Evolutionary conservation across 176 grass and related monocot genomes (phyloP), one percentile per base, ranked within the genome.

Genomic region (Hordeum marinum): DNA sequence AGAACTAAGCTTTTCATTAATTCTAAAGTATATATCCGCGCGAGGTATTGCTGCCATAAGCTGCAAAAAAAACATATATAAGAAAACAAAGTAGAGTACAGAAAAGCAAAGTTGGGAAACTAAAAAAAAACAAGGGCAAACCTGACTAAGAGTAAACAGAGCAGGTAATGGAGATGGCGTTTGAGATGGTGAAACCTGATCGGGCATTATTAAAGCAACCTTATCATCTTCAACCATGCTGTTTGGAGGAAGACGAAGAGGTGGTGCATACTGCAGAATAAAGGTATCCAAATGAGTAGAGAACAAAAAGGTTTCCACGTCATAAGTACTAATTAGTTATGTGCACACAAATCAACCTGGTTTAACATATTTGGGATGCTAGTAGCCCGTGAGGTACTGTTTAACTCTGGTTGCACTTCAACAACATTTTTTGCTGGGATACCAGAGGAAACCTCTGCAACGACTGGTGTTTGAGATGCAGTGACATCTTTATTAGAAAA

Each of bases 401-500:
- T 89, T 32, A 98, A 87, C 36, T 98, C 96, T 85, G 91, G 78
- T 83, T 91, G 96, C 78, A 89, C 48, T 66, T 98, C 96, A 23
- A 83, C 86, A 84, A 94, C 85, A 74, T 85, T 95, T 72, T 88
- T 83, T 58, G 89, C 37, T 82, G 89, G 83, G 60, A 91, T 81
- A 62, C 75, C 85, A 8, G 92, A 83, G 15, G 93, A 88, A 24
- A 86, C 83, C 72, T 93, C 89, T 48, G 85, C 72, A 63, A 86
- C 77, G 37, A 91, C 55, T 41, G 91, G 81, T 63, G 89, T 82
- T 85, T 92, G 93, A 76, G 91, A 86, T 79, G 87, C 79, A 84
- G 61, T 77, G 63, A 89, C 87, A 88, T 98, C 96, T 87, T 98
- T 98, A 79, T 92, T 98, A 72, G 96, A 95, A 91, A 98, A 98